A percentile compares a stretch with the other conserved stretches of the same genome.
Evolutionary conservation across 2,329 filamentous ascomycete genomes (phyloP).

Genomic region (Aspergillus brunneoviolaceus): DNA sequence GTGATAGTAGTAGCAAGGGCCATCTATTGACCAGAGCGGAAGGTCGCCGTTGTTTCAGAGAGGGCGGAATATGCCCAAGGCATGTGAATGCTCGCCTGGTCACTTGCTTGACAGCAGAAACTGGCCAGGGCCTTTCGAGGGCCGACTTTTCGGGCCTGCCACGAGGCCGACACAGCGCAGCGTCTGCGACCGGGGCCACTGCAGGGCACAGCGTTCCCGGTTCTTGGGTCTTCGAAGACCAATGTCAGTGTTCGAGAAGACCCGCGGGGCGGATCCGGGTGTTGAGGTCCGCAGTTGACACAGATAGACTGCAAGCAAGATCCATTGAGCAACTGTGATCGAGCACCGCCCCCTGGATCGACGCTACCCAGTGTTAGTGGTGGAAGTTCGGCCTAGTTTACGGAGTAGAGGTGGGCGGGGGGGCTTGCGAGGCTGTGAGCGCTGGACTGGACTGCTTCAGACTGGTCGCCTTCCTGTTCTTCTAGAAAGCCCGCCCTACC

Average conservation of each 20-base stretch:
- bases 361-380: neutral
- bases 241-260: neutral
- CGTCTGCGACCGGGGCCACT: neutral
- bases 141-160: neutral
- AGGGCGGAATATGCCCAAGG: neutral
- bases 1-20: neutral
- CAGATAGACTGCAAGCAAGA: neutral
- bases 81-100: neutral
- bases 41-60: conserved; percentile 2
- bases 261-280: neutral
- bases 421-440: neutral
- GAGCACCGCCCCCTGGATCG: conserved; percentile 5
- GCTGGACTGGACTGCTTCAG: neutral
- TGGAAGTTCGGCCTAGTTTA: neutral
- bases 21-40: conserved; percentile 1
- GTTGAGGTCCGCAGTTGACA: neutral
- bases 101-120: too few relatives aligned
- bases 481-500: conserved; percentile 15
- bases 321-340: neutral
- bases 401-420: neutral
- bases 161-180: neutral
- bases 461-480: neutral
- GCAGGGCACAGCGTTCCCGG: neutral
- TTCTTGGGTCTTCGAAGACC: neutral
- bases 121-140: neutral